Evolutionary conservation across 2,329 filamentous ascomycete species (phyloP), one percentile per base, ranked within the genome.

Genomic region (Pseudocercospora pini-densiflorae): DNA sequence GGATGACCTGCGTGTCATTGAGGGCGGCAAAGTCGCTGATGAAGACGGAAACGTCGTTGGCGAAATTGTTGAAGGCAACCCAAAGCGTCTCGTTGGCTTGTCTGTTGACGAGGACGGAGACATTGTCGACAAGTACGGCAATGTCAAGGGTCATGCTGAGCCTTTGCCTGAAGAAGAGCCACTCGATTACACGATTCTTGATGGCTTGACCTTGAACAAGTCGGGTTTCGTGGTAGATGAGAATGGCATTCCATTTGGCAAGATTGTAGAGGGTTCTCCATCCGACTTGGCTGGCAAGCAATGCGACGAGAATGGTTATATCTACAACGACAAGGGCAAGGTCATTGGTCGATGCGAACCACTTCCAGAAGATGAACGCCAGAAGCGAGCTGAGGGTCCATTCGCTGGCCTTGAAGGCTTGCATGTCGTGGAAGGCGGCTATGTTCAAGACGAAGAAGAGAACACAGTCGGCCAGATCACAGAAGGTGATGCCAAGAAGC

Each of bases 71-170:
- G 85, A 88, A 71, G 86, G 86, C 47, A 72, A 72, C 62, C 78
- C 85, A 27, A 93, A 92, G 84, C 82, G 84, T 59, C 86, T 96
- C 0, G 87, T 89, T 49, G 92, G 92, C 14, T 89, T 92, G 55
- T 75, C 83, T 9, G 92, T 95, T 16, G 92, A 96, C 65, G 90
- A 92, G 69, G 92, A 95, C 70, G 92, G 92, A 51, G 92, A 95
- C 64, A 89, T 96, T 43, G 83, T 91, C 62, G 92, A 95, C 82
- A 89, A 89, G 77, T 93, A 85, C 70, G 87, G 87, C 71, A 89
- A 88, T 70, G 84, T 87, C 61, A 84, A 89, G 75, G 87, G 86
- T 16, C 69, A 71, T 54, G 70, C 86, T 65, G 85, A 88, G 73
- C 85, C 85, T 12, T 73, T 88, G 84, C 81, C 83, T 66, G 79